phyloP scores from a whole-genome alignment of 768 basidiomycete species.

The Cyclocybe aegerita region DNA sequence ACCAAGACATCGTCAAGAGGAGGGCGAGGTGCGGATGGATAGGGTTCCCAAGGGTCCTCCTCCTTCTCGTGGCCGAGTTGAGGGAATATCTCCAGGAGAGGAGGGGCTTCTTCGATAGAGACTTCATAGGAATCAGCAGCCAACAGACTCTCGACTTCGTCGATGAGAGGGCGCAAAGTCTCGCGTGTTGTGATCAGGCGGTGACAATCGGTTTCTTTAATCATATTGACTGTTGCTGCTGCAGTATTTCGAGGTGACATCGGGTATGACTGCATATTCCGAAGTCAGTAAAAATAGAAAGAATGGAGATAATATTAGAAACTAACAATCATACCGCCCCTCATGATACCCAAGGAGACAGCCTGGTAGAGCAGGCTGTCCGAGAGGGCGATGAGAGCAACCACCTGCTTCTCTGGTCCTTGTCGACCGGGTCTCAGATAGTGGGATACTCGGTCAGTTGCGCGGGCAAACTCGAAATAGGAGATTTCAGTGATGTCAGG shows the following conservation, averaged over 20 bases:
- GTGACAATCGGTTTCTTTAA: constrained; percentile 36
- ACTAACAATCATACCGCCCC: constrained; percentile 34
- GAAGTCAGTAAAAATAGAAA: neutral
- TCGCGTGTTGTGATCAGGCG: constrained; percentile 34
- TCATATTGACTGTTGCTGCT: constrained; percentile 31
- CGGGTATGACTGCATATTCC: constrained; percentile 32
- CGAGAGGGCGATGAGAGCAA: constrained; percentile 35
- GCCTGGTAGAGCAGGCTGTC: constrained; percentile 41
- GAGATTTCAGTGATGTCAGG: constrained; percentile 27
- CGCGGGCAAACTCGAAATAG: constrained; percentile 43
- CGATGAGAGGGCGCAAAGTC: constrained; percentile 27
- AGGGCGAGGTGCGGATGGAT: constrained; percentile 15
- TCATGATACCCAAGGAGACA: constrained; percentile 34
- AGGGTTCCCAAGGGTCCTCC: constrained; percentile 26
- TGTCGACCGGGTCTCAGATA: constrained; percentile 28
- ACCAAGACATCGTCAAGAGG: constrained; percentile 24
- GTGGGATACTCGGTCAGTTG: constrained; percentile 42
- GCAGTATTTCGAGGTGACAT: constrained; percentile 40
- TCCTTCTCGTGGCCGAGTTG: constrained; percentile 32
- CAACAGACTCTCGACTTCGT: constrained; percentile 23
- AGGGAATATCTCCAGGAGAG: constrained; percentile 35
- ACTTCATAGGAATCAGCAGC: constrained; percentile 16
- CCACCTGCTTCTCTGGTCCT: constrained; percentile 25
- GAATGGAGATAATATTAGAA: neutral
- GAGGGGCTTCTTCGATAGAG: constrained; percentile 31